Evolutionary conservation across 73 alveolate species (phyloP).

Genomic region (Halteria grandinella): DNA sequence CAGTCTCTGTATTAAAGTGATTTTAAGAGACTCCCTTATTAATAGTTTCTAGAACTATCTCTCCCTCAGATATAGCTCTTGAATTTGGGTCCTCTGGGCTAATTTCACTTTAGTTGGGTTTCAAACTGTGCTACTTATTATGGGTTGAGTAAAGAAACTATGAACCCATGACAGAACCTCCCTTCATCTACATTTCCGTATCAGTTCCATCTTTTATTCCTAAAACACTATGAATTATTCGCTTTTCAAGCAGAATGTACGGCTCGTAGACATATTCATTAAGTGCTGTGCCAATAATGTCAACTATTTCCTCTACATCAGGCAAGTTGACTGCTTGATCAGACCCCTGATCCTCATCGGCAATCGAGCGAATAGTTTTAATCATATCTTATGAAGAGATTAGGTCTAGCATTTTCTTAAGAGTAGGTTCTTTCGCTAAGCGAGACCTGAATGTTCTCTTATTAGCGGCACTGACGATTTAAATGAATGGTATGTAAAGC

Average conservation of each 20-base stretch:
- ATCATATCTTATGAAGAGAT: slow-evolving; percentile 18
- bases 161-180: background rate
- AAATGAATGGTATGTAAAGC: slow-evolving; percentile 57
- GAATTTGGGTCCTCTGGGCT: background rate
- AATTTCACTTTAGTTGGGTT: background rate
- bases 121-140: background rate
- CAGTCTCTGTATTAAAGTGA: too few species aligned
- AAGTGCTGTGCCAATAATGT: slow-evolving; percentile 6
- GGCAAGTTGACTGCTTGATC: slow-evolving; percentile 35
- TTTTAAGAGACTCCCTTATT: slow-evolving; percentile 42
- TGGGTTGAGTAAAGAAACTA: background rate
- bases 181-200: background rate
- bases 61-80: too few species aligned
- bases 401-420: slow-evolving; percentile 6
- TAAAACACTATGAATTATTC: slow-evolving; percentile 16
- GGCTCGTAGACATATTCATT: slow-evolving; percentile 5
- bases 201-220: background rate
- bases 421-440: too few species aligned
- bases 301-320: slow-evolving; percentile 23
- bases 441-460: background rate
- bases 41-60: slow-evolving; percentile 25
- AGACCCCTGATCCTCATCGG: background rate
- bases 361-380: background rate
- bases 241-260: slow-evolving; percentile 11
- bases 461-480: background rate